These are phyloP conservation scores for Pseudocercospora macadamiae DNA, from an alignment of 2,329 filamentous ascomycete species.

Conservation along the genomic window DNA sequence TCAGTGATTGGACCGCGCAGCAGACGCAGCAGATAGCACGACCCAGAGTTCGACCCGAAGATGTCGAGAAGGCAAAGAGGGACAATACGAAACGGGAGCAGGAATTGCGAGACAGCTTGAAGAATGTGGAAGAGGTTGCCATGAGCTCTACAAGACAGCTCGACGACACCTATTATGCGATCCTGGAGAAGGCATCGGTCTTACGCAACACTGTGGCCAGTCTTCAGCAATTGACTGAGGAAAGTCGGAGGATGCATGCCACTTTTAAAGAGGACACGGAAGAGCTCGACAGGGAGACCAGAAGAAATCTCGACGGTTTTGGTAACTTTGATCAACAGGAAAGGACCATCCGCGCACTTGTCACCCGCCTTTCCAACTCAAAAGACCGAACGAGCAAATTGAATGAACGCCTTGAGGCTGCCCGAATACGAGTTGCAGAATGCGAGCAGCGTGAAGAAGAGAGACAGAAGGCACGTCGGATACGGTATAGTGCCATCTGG, in stretches of 20 bases:
- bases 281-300: slow-evolving; percentile 63
- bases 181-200: slow-evolving; percentile 68
- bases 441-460: slow-evolving; percentile 70
- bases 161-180: slow-evolving; percentile 73
- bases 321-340: slow-evolving; percentile 68
- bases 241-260: slow-evolving; percentile 51
- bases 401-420: slow-evolving; percentile 65
- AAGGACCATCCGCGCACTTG: slow-evolving; percentile 62
- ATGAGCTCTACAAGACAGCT: slow-evolving; percentile 67
- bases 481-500: slow-evolving; percentile 36
- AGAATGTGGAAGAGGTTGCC: slow-evolving; percentile 54
- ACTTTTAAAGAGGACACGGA: slow-evolving; percentile 62
- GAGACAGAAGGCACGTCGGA: slow-evolving; percentile 64
- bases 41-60: slow-evolving; percentile 40
- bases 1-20: slow-evolving; percentile 5
- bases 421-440: slow-evolving; percentile 65
- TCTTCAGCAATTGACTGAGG: slow-evolving; percentile 67
- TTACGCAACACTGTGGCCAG: slow-evolving; percentile 67
- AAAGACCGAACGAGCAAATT: slow-evolving; percentile 63
- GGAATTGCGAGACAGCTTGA: slow-evolving; percentile 45
- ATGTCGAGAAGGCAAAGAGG: slow-evolving; percentile 43
- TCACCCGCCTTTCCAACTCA: slow-evolving; percentile 63
- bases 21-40: slow-evolving; percentile 17
- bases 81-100: slow-evolving; percentile 44
- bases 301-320: slow-evolving; percentile 62